Evolutionary conservation across 768 basidiomycete genomes (phyloP), one percentile per base, ranked within the genome.

Genomic region (Tricholoma matsutake): DNA sequence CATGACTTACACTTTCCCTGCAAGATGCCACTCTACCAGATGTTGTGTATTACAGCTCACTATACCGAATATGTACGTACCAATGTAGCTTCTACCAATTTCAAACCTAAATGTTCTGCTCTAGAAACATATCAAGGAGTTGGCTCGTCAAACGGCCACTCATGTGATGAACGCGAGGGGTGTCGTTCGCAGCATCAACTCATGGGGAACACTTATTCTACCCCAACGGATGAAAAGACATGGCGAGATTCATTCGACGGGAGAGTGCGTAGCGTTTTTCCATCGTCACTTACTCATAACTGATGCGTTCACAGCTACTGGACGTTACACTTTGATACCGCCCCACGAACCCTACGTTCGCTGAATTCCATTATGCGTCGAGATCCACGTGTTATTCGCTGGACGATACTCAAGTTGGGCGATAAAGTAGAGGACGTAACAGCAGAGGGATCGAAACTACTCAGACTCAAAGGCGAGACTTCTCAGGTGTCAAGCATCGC

Each of bases 321-420:
- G 92, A 87, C 89, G 4, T 83, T 96, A 79, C 84, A 92, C 69
- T 96, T 95, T 71, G 94, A 96, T 78, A 85, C 91, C 3, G 89
- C 89, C 8, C 94, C 94, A 10, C 78, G 78, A 39, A 86, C 85
- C 0, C 78, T 96, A 54, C 76, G 78, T 6, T 77, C 81, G 0
- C 78, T 96, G n/a, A 85, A 86, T 65, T 73, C 77, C 8, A 78
- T 89, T 59, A 82, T 96, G 72, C 85, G 88, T 7, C 80, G 80
- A 56, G 94, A 96, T 68, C 92, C 92, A 10, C 84, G 89, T 32
- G 91, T 96, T 13, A 77, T 96, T 57, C 83, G 92, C 18, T 91
- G 89, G 85, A 92, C 91, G 6, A 82, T 89, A 52, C 74, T 94
- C 34, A 94, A 92, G 67, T 73, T 91, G 55, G 94, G 88, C 9